Conservation (phyloP, 495 filamentous ascomycete species). For the Penicillium parvum region DNA sequence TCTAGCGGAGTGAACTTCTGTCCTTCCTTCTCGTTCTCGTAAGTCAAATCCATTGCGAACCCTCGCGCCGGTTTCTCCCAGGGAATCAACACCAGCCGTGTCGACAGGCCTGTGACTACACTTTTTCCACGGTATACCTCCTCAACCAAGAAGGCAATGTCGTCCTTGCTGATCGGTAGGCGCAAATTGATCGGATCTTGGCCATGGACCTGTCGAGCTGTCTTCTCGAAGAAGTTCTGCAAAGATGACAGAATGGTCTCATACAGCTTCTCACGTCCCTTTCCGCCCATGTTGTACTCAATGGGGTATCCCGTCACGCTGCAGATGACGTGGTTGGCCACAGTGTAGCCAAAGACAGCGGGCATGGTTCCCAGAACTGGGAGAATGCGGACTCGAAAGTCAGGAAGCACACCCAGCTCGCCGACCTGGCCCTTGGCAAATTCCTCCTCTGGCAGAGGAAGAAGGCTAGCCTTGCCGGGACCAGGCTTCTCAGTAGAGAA, state of each 20-base stretch:
- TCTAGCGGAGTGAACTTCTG: conserved; percentile 65
- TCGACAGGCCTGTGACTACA: conserved; percentile 73
- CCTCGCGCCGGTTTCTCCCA: conserved; percentile 64
- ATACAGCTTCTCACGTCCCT: conserved; percentile 84
- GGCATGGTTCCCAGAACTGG: conserved; percentile 97
- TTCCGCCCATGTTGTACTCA: conserved; percentile 70
- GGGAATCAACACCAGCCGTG: conserved; percentile 66
- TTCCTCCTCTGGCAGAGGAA: conserved; percentile 85
- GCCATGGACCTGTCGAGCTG: conserved; percentile 53
- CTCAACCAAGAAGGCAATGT: conserved; percentile 82
- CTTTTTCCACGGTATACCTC: conserved; percentile 86
- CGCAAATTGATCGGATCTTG: conserved; percentile 66
- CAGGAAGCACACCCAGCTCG: conserved; percentile 81
- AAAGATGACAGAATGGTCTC: conserved; percentile 69
- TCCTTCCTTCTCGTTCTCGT: conserved; percentile 48
- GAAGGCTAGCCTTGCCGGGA: conserved; percentile 82
- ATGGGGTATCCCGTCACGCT: conserved; percentile 81
- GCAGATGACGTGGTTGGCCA: conserved; percentile 88
- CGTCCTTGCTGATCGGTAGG: conserved; percentile 68
- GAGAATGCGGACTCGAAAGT: conserved; percentile 90
- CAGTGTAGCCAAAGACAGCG: conserved; percentile 84
- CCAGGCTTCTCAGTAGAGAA: conserved; percentile 91
- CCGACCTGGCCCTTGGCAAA: conserved; percentile 81
- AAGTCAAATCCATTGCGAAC: conserved; percentile 35
- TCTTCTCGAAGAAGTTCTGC: conserved; percentile 70